phyloP scores from a whole-genome alignment of 139 green algal species.

The Medakamo hakoo region DNA sequence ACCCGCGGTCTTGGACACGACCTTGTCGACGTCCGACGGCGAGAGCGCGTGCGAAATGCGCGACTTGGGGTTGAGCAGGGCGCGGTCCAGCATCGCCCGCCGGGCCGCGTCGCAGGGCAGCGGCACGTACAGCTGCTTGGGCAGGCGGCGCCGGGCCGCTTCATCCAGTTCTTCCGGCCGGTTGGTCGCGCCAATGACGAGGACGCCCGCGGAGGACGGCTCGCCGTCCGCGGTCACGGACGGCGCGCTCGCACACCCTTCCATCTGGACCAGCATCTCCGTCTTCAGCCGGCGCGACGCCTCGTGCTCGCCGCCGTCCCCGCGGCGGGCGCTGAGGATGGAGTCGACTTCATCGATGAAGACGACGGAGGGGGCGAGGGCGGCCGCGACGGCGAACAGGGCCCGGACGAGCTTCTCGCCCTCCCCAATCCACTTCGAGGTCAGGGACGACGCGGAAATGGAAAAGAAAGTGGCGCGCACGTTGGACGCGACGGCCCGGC shows the following conservation, averaged over 20 bases:
- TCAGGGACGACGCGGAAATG: slow-evolving; percentile 87
- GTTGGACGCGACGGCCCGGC: slow-evolving; percentile 84
- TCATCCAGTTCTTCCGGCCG: slow-evolving; percentile 94
- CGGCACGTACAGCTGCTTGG: slow-evolving; percentile 98
- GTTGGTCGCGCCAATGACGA: slow-evolving; percentile 93
- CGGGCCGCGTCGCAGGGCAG: slow-evolving; percentile 67
- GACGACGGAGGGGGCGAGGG: slow-evolving; percentile 79
- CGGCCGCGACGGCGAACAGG: slow-evolving; percentile 81
- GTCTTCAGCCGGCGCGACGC: slow-evolving; percentile 89
- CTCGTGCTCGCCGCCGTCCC: slow-evolving; percentile 86
- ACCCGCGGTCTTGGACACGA: slow-evolving; percentile 55
- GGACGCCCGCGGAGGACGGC: slow-evolving; percentile 37
- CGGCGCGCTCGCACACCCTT: too few relatives aligned
- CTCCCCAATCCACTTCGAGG: slow-evolving; percentile 98
- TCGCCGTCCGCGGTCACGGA: too few relatives aligned
- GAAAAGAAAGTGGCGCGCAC: slow-evolving; percentile 95
- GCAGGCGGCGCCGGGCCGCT: slow-evolving; percentile 78
- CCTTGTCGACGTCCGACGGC: slow-evolving; percentile 47
- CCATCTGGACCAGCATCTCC: slow-evolving; percentile 95
- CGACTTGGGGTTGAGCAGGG: slow-evolving; percentile 17
- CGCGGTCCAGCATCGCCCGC: slow-evolving; percentile 7
- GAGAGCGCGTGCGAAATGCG: slow-evolving; percentile 21
- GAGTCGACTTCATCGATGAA: slow-evolving; percentile 99
- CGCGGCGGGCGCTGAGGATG: slow-evolving; percentile 73
- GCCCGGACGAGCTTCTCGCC: slow-evolving; percentile 87